These are phyloP conservation scores for Ganoderma sinense DNA, from an alignment of 1,284 basidiomycete genomes.

Conservation along the genomic window DNA sequence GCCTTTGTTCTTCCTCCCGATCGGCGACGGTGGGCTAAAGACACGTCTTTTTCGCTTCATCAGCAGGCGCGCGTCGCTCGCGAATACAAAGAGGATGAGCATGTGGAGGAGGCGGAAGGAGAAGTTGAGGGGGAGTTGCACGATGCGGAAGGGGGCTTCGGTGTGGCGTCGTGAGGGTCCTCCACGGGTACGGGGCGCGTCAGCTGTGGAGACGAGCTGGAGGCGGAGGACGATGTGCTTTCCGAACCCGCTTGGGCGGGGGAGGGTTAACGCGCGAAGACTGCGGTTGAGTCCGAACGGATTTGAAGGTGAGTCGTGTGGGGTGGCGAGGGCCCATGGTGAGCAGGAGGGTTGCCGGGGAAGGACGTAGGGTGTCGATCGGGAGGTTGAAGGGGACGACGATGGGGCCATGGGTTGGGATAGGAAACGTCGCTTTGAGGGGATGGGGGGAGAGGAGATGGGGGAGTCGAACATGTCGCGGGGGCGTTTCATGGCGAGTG, in stretches of 20 bases:
- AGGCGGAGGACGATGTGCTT: conserved; percentile 73
- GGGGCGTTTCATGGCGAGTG: conserved; percentile 27
- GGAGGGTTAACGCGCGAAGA: conserved; percentile 45
- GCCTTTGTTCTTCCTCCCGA: conserved; percentile 6
- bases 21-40: conserved; percentile 10
- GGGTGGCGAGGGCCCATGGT: conserved; percentile 36
- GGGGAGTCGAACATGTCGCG: conserved; percentile 33
- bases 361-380: conserved; percentile 35
- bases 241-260: conserved; percentile 52
- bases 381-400: conserved; percentile 25
- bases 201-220: conserved; percentile 52
- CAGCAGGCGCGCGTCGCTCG: conserved; percentile 41
- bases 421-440: conserved; percentile 34
- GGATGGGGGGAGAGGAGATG: conserved; percentile 27
- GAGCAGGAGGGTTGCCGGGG: conserved; percentile 28
- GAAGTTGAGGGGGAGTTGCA: conserved; percentile 74
- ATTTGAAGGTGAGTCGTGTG: conserved; percentile 49
- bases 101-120: conserved; percentile 71
- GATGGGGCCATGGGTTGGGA: conserved; percentile 11
- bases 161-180: background rate
- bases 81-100: conserved; percentile 70
- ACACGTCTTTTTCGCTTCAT: conserved; percentile 21
- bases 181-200: conserved; percentile 31
- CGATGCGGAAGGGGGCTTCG: conserved; percentile 64
- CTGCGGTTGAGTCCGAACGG: conserved; percentile 46